Percentiles rank a stretch among this genome's conserved stretches.
Evolutionary conservation across 768 basidiomycete genomes (phyloP).

Genomic region (Rhizopogon rudus): DNA sequence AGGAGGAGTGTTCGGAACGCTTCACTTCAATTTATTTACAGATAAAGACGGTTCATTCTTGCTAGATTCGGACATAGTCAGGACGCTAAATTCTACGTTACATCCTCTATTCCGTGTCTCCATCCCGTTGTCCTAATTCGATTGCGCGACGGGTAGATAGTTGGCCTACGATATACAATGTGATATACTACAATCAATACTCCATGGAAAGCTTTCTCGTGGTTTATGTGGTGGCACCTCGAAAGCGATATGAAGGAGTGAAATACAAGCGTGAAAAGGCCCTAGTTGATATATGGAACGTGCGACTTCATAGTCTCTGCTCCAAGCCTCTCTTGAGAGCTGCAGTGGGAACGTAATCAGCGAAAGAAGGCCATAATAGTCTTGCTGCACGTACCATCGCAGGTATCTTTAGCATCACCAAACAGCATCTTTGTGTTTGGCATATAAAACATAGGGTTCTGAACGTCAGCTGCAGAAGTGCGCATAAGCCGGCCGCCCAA

Average conservation of each 20-base stretch:
- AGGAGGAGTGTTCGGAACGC: constrained; percentile 6
- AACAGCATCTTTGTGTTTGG: constrained; percentile 87
- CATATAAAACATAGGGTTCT: constrained; percentile 94
- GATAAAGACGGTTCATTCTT: constrained; percentile 16
- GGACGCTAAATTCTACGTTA: constrained; percentile 18
- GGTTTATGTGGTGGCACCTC: background rate
- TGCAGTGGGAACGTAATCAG: constrained; percentile 11
- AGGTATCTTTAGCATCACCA: constrained; percentile 87
- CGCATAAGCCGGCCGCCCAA: constrained; percentile 1
- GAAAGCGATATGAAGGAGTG: constrained; percentile 14
- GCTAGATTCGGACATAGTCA: constrained; percentile 24
- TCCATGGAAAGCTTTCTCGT: constrained; percentile 4
- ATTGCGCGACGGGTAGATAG: constrained; percentile 4
- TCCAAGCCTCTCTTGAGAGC: constrained; percentile 62
- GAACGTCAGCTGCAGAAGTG: constrained; percentile 65
- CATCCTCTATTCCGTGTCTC: constrained; percentile 10
- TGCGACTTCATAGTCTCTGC: constrained; percentile 14
- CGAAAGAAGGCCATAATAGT: background rate
- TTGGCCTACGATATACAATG: constrained; percentile 21
- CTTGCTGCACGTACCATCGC: constrained; percentile 55
- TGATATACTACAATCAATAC: constrained; percentile 24
- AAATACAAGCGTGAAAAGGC: constrained; percentile 15
- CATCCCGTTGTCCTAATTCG: constrained; percentile 5
- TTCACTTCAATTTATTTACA: constrained; percentile 15
- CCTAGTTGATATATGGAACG: background rate